phyloP scores from a whole-genome alignment of 768 basidiomycete species.

The Naganishia vaughanmartiniae region DNA sequence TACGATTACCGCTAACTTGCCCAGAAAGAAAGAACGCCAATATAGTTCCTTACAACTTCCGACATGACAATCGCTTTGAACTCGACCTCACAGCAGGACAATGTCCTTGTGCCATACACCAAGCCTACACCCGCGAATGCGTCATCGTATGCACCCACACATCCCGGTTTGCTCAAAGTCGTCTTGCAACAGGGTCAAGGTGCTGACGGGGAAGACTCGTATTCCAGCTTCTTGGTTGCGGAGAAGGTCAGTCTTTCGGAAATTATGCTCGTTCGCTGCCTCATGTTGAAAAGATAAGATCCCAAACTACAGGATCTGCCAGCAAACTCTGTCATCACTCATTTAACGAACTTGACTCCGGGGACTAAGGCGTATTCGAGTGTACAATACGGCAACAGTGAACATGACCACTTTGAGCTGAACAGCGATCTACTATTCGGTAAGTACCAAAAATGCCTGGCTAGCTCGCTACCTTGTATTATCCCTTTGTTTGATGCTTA shows the following conservation, averaged over 20 bases:
- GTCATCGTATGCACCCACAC: slow-evolving; percentile 47
- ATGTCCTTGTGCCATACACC: slow-evolving; percentile 30
- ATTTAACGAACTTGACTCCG: slow-evolving; percentile 39
- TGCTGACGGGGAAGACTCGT: slow-evolving; percentile 39
- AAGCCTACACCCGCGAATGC: slow-evolving; percentile 47
- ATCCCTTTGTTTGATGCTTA: not conserved
- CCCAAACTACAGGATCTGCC: slow-evolving; percentile 38
- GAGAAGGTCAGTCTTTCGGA: slow-evolving; percentile 36
- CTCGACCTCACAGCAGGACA: slow-evolving; percentile 9
- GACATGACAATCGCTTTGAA: slow-evolving; percentile 26
- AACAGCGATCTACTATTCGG: slow-evolving; percentile 65
- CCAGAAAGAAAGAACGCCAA: not conserved
- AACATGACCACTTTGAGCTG: slow-evolving; percentile 59
- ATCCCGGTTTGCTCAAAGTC: slow-evolving; percentile 45
- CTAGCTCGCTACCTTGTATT: too few relatives aligned
- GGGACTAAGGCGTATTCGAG: slow-evolving; percentile 58
- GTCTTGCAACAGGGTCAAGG: slow-evolving; percentile 31
- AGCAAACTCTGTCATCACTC: slow-evolving; percentile 39
- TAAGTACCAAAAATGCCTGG: slow-evolving; percentile 44
- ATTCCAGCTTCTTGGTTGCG: slow-evolving; percentile 45
- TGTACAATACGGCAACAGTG: slow-evolving; percentile 58
- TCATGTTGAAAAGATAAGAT: not conserved
- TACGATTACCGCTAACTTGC: not conserved
- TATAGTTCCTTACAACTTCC: not conserved
- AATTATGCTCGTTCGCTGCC: not conserved